phyloP scores from a whole-genome alignment of 768 basidiomycete genomes.

The Rhodosporidiobolus odoratus region DNA sequence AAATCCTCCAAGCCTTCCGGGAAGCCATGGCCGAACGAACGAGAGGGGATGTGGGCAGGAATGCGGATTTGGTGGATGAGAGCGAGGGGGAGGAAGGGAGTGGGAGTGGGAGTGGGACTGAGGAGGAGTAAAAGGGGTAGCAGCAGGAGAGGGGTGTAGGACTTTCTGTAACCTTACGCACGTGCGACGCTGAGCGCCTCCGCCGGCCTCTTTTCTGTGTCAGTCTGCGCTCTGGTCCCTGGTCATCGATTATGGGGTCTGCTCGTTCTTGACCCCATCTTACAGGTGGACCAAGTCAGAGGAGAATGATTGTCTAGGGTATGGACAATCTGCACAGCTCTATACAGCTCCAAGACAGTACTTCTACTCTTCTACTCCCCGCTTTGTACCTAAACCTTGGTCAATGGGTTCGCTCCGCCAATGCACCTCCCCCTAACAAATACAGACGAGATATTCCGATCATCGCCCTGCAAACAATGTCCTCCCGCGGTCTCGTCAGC shows the following conservation, averaged over 20 bases:
- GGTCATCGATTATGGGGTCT: no score
- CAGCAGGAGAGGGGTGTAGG: background rate
- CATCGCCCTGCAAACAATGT: conserved; percentile 39
- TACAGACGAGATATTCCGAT: conserved; percentile 64
- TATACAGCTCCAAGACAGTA: background rate
- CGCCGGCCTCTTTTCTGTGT: no score
- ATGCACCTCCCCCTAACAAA: conserved; percentile 76
- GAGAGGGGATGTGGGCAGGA: conserved; percentile 51
- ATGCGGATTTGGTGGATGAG: conserved; percentile 64
- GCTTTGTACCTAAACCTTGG: no score
- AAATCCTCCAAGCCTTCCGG: conserved; percentile 49
- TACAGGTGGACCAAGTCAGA: no score
- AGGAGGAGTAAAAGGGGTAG: background rate
- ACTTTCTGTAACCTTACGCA: no score
- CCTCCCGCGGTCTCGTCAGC: background rate
- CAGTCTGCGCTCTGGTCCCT: no score
- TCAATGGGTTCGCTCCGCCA: conserved; percentile 55
- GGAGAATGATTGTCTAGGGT: no score
- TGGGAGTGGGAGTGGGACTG: conserved; percentile 31
- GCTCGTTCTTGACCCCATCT: no score
- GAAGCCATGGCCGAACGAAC: conserved; percentile 52
- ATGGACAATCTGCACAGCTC: background rate
- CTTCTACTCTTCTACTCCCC: no score
- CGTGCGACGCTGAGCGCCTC: no score
- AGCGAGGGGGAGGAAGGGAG: conserved; percentile 24